A percentile compares a stretch with the other conserved stretches of the same genome.
Conservation (phyloP, 768 basidiomycete species). For the Cystobasidium onofrii region DNA sequence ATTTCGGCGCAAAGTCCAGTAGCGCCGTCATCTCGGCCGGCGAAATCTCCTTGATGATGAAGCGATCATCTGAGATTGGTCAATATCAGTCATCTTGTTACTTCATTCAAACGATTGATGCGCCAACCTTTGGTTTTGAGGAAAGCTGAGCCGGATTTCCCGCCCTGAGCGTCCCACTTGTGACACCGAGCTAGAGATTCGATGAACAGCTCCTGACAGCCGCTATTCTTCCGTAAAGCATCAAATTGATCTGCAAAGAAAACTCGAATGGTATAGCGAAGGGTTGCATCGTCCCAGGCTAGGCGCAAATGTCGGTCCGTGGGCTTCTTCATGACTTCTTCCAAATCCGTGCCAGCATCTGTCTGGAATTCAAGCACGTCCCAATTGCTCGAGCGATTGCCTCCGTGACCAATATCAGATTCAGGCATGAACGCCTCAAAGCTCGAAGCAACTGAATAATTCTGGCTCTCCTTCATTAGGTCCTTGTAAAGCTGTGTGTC, state of each 20-base stretch:
- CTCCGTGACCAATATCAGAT: slow-evolving; percentile 57
- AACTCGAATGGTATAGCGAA: slow-evolving; percentile 74
- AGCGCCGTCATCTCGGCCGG: slow-evolving; percentile 83
- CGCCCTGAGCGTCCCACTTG: slow-evolving; percentile 91
- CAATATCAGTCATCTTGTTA: not conserved
- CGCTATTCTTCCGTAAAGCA: slow-evolving; percentile 78
- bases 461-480: slow-evolving; percentile 60
- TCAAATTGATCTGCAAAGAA: slow-evolving; percentile 97
- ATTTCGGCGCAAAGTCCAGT: slow-evolving; percentile 92
- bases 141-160: slow-evolving; percentile 94
- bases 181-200: slow-evolving; percentile 88
- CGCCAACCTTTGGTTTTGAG: slow-evolving; percentile 78
- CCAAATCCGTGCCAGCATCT: slow-evolving; percentile 41
- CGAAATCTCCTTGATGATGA: slow-evolving; percentile 95
- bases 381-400: slow-evolving; percentile 83
- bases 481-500: slow-evolving; percentile 43
- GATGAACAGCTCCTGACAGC: slow-evolving; percentile 86
- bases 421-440: slow-evolving; percentile 89
- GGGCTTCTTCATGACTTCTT: slow-evolving; percentile 34
- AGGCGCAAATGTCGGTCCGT: slow-evolving; percentile 31
- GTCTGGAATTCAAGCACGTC: slow-evolving; percentile 66
- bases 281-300: slow-evolving; percentile 4
- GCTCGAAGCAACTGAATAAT: slow-evolving; percentile 53
- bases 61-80: slow-evolving; percentile 69
- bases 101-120: not conserved